These are phyloP conservation scores for Paramecium sexaurelia DNA, from an alignment of 73 alveolate genomes.

Conservation along the genomic window DNA sequence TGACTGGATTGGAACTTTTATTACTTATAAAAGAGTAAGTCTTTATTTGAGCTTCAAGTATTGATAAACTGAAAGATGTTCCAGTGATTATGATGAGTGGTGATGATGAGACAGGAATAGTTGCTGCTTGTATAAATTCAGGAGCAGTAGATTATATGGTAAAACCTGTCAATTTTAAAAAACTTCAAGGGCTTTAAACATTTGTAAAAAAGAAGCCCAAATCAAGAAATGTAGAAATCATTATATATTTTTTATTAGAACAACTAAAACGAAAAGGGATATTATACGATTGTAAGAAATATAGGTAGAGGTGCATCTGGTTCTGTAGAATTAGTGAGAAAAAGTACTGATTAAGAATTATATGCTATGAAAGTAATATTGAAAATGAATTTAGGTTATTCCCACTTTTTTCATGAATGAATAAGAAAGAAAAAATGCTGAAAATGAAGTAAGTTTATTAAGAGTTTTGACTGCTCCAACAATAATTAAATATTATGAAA, in stretches of 20 bases:
- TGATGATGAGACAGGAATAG: constrained; percentile 73
- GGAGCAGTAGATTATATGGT: constrained; percentile 90
- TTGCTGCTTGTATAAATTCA: constrained; percentile 73
- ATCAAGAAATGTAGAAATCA: background rate
- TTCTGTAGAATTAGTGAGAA: constrained; percentile 70
- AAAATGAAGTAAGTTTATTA: constrained; percentile 91
- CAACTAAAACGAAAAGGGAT: constrained; percentile 14
- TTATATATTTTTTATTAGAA: background rate
- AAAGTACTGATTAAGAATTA: constrained; percentile 48
- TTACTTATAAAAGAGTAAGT: constrained; percentile 73
- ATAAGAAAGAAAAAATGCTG: constrained; percentile 82
- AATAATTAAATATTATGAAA: constrained; percentile 90
- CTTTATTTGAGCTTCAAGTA: background rate
- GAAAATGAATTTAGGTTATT: background rate
- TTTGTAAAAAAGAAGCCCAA: constrained; percentile 36
- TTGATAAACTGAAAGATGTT: constrained; percentile 66
- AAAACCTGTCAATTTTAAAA: constrained; percentile 78
- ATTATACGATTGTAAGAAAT: constrained; percentile 55
- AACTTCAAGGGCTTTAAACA: constrained; percentile 47
- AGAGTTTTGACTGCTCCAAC: constrained; percentile 94
- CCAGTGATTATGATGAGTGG: constrained; percentile 92
- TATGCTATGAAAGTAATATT: constrained; percentile 52
- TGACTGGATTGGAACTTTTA: constrained; percentile 90
- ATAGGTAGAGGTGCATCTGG: constrained; percentile 92
- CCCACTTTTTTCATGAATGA: constrained; percentile 74